A percentile compares a stretch with the other conserved stretches of the same genome.
Evolutionary conservation across 1,284 basidiomycete species (phyloP).

Genomic region (Sanghuangporus weigelae): DNA sequence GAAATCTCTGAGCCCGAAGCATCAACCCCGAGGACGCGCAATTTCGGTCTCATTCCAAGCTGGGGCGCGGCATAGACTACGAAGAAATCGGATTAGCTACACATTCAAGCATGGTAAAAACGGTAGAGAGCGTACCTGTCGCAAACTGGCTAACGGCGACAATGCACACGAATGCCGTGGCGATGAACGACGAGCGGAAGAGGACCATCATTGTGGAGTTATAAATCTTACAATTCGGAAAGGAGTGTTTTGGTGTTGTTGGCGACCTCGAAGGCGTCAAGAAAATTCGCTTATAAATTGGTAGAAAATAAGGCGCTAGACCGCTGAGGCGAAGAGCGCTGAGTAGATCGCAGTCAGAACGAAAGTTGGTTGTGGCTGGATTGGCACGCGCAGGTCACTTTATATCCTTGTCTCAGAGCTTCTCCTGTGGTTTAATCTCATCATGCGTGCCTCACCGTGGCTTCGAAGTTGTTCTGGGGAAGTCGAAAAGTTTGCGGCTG

Average conservation of each 20-base stretch:
- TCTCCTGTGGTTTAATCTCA: background rate
- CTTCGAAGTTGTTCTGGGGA: background rate
- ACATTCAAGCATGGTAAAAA: background rate
- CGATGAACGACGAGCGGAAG: constrained; percentile 11
- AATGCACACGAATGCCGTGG: background rate
- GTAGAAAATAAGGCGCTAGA: background rate
- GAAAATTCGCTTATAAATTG: background rate
- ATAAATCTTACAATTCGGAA: background rate
- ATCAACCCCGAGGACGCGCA: constrained; percentile 8
- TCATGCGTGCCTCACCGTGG: background rate
- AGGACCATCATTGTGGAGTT: constrained; percentile 7
- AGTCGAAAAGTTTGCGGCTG: background rate
- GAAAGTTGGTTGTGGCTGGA: background rate
- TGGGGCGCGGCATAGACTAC: constrained; percentile 10
- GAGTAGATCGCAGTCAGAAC: constrained; percentile 3
- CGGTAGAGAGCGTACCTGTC: background rate
- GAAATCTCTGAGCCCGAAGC: background rate
- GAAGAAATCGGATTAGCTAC: background rate
- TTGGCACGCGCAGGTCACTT: background rate
- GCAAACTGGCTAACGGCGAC: background rate
- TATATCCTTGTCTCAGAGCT: background rate
- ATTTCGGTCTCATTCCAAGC: constrained; percentile 6
- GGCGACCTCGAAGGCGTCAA: background rate
- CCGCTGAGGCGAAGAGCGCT: background rate
- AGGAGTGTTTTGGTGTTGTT: background rate